Conservation (phyloP, 805 yeast species). For the Cyberlindnera saturnus region DNA sequence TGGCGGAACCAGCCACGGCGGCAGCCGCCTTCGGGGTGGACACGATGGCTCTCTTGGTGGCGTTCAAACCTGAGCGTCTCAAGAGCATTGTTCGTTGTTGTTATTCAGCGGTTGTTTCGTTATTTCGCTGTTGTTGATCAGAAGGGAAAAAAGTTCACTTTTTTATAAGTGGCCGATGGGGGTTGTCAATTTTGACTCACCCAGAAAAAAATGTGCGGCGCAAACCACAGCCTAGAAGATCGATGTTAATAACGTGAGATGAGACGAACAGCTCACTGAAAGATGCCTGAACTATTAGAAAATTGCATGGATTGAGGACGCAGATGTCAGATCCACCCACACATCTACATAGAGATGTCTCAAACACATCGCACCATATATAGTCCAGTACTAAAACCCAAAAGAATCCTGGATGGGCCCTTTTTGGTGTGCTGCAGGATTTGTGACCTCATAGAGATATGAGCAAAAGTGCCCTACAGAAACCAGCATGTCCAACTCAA, state of each 20-base stretch:
- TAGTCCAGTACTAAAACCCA: neutral
- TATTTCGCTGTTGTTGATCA: too few species aligned
- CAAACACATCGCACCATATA: neutral
- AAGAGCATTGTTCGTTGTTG: slow-evolving; percentile 15
- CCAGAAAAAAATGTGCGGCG: neutral
- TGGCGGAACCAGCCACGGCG: slow-evolving; percentile 4
- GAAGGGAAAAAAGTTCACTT: too few species aligned
- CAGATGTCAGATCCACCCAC: neutral
- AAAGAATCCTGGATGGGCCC: neutral
- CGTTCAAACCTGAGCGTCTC: slow-evolving; percentile 23
- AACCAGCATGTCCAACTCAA: too few species aligned
- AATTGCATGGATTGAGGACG: neutral
- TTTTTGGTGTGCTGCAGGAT: slow-evolving; percentile 3
- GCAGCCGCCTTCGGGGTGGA: slow-evolving; percentile 10
- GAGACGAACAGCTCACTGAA: too few species aligned
- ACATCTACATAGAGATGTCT: neutral
- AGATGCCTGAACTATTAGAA: too few species aligned
- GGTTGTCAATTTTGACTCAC: neutral
- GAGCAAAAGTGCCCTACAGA: neutral
- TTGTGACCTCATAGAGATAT: slow-evolving; percentile 8
- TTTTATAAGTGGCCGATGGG: neutral
- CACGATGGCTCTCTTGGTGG: slow-evolving; percentile 21
- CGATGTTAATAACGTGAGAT: too few species aligned
- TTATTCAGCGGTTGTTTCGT: too few species aligned
- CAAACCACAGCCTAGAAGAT: neutral